A percentile compares a stretch with the other conserved stretches of the same genome.
phyloP scores from a whole-genome alignment of 192 early-diverging fungal species.

The Powellomyces hirtus region DNA sequence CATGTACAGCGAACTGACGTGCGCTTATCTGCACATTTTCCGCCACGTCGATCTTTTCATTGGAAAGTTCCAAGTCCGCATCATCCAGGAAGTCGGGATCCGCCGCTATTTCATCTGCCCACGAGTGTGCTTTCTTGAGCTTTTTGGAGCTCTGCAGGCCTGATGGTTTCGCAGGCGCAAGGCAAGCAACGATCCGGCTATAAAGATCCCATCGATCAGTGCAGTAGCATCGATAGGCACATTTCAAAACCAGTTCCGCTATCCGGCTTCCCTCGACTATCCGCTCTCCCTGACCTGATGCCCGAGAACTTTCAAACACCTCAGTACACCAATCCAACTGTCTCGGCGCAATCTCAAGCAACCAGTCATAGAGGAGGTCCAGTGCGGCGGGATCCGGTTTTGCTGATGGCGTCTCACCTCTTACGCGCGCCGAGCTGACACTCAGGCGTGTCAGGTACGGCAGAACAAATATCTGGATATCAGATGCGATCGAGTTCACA shows the following conservation, averaged over 20 bases:
- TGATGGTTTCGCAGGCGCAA: background rate
- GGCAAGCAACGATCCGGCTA: background rate
- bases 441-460: constrained; percentile 4
- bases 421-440: background rate
- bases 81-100: background rate
- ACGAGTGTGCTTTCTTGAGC: background rate
- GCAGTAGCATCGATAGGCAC: constrained; percentile 24
- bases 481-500: background rate
- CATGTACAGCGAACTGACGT: constrained; percentile 49
- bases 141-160: background rate
- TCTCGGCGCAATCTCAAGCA: background rate
- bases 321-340: constrained; percentile 14
- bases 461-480: constrained; percentile 4
- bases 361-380: constrained; percentile 12
- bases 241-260: constrained; percentile 26
- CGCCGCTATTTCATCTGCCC: background rate
- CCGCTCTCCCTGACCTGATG: background rate
- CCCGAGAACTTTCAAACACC: constrained; percentile 1
- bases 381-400: background rate
- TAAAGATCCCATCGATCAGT: background rate
- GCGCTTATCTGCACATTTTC: background rate
- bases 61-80: background rate
- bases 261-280: background rate
- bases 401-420: background rate
- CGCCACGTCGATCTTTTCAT: background rate